Evolutionary conservation across 306 rosid species (phyloP), one percentile per base, ranked within the genome.

Genomic region (Lathyrus aphaca): DNA sequence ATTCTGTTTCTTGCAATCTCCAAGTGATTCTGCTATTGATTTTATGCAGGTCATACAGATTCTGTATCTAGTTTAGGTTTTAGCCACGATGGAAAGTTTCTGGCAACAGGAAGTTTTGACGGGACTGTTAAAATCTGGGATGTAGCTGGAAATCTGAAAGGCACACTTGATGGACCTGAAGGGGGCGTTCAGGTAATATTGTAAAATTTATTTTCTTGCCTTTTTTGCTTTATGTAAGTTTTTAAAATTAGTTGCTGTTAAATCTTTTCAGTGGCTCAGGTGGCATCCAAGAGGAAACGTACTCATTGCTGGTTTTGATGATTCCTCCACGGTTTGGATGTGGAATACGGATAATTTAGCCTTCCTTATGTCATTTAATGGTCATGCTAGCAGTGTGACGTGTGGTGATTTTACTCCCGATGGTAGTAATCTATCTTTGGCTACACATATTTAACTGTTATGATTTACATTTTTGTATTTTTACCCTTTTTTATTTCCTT

Each of bases 371-470:
- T 76, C 79, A 64, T 91, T 88, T 84, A 48, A 82, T 37, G 99
- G 99, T 65, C 99, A 94, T 66, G 90, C 84, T 23, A 61, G 79
- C n/a, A 84, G 80, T 29, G 99, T 94, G 71, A 87, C 88, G 19
- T 94, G 97, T 58, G 97, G 99, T 65, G 95, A 91, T 74, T 94
- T 94, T 81, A 94, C 99, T 63, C 99, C 92, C 9, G 95, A 94
- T 89, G 99, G 97, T 91, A 88, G 45, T 66, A 1, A 49, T 50
- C 67, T 30, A 74, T 77, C 77, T 79, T 80, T 63, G 38, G 57
- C 75, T 69, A 32, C 51, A 55, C 66, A 50, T 29, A 55, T 59
- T 68, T 53, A n/a, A 19, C 17, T 42, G 16, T 57, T 49, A 32
- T 44, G 62, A 23, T 75, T 70, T 30, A 19, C 38, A 32, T 53